Conservation (phyloP, 345 rosid species). For the Citrus mangshanensis region DNA sequence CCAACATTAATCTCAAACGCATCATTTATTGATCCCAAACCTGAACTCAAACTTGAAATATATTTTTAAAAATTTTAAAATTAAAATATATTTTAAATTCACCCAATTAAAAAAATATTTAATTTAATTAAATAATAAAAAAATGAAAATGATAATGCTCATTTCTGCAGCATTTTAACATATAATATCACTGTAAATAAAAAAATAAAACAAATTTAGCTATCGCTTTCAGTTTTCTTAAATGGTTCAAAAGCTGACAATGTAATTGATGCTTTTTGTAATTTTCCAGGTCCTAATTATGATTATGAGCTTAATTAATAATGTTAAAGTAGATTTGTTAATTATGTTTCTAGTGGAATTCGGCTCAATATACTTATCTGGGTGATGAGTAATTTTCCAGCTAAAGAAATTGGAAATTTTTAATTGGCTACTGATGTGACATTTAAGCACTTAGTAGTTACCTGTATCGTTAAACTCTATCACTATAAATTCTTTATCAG, state of each 20-base stretch:
- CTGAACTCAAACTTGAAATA: too few species aligned
- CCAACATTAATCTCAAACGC: fast-evolving
- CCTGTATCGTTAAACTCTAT: too few species aligned
- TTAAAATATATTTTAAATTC: too few species aligned
- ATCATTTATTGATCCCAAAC: too few species aligned
- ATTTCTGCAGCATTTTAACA: too few species aligned
- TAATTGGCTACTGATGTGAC: not conserved
- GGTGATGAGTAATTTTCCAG: not conserved
- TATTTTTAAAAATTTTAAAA: too few species aligned
- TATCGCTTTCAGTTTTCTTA: conserved; percentile 8
- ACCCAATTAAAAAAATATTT: too few species aligned
- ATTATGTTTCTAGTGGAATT: not conserved
- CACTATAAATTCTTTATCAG: too few species aligned
- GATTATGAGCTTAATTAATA: too few species aligned
- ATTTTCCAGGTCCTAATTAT: not conserved
- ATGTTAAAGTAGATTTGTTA: not conserved
- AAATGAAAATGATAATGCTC: too few species aligned
- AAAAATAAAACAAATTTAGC: conserved; percentile 7
- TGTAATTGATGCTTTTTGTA: not conserved
- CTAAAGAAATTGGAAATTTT: not conserved
- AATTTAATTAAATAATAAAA: too few species aligned
- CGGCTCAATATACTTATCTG: not conserved
- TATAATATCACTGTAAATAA: not conserved
- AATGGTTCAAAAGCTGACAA: not conserved
- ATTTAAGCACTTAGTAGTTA: too few species aligned